These are phyloP conservation scores for Staphylotrichum longicolle DNA, from an alignment of 495 filamentous ascomycete species.

Conservation along the genomic window DNA sequence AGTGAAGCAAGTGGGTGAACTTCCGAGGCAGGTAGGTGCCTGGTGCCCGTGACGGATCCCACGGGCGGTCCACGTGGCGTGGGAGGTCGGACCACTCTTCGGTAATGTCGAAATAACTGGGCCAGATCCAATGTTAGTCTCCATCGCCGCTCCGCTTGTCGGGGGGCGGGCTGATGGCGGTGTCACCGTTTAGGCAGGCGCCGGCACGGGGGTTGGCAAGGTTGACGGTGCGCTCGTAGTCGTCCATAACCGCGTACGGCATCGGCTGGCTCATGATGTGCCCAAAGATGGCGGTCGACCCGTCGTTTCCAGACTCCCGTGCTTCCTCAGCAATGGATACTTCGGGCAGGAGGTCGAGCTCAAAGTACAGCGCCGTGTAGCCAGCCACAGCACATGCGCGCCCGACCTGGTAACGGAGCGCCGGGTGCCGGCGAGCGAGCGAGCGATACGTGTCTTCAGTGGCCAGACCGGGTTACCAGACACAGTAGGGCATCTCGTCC, in stretches of 20 bases:
- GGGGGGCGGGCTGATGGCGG: conserved; percentile 13
- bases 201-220: conserved; percentile 1
- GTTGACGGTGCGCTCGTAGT: conserved; percentile 16
- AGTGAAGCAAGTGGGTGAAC: conserved; percentile 10
- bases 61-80: no score
- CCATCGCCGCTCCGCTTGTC: conserved; percentile 7
- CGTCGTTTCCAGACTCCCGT: conserved; percentile 14
- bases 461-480: conserved; percentile 43
- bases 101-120: conserved; percentile 18
- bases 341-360: conserved; percentile 25
- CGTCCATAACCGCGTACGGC: conserved; percentile 24
- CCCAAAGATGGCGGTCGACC: conserved; percentile 16
- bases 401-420: conserved; percentile 23
- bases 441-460: conserved; percentile 37
- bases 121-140: conserved; percentile 2
- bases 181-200: conserved; percentile 26
- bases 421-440: conserved; percentile 23
- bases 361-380: conserved; percentile 21
- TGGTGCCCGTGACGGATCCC: not conserved
- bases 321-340: conserved; percentile 27
- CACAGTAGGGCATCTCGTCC: conserved; percentile 39
- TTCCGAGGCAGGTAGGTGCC: not conserved
- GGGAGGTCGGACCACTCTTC: conserved; percentile 17
- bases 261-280: conserved; percentile 17
- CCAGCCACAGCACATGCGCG: conserved; percentile 26